These are phyloP conservation scores for Candida taoyuanica DNA, from an alignment of 805 yeast genomes.

Conservation along the genomic window DNA sequence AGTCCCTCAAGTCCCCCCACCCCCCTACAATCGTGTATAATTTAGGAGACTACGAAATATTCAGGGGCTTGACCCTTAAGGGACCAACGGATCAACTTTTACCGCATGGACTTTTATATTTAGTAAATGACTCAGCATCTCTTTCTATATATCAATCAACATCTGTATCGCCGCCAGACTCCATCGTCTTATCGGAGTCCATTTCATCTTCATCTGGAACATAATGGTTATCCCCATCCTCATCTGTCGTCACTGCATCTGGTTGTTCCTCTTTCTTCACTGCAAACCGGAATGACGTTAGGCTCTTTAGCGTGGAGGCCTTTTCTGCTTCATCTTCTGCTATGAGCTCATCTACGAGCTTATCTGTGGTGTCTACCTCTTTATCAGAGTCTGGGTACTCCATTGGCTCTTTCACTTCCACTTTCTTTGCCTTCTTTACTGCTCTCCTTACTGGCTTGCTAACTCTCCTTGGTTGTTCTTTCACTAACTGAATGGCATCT, in stretches of 20 bases:
- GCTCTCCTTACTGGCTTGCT: neutral
- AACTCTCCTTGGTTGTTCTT: neutral
- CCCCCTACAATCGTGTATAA: too few relatives aligned
- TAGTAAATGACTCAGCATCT: neutral
- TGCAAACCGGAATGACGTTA: neutral
- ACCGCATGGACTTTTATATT: too few relatives aligned
- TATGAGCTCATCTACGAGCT: conserved; percentile 1
- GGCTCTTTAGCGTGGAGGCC: neutral
- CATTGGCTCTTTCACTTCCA: neutral
- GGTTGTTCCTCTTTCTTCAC: neutral
- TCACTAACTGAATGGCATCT: conserved; percentile 1
- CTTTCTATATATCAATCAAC: neutral
- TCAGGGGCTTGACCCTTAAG: too few relatives aligned
- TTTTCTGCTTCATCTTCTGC: neutral
- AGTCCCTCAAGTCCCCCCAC: too few relatives aligned
- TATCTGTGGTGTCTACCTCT: neutral
- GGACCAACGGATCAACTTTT: too few relatives aligned
- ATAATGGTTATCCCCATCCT: conserved; percentile 1
- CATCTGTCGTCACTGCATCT: neutral
- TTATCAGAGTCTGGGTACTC: neutral
- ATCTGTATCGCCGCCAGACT: conserved; percentile 2
- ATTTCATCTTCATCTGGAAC: neutral
- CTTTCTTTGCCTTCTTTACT: neutral
- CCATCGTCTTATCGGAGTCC: conserved; percentile 3
- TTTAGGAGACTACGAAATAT: too few relatives aligned